Base-by-base conservation (phyloP, 768 basidiomycete species). In the Pisolithus microcarpus region DNA sequence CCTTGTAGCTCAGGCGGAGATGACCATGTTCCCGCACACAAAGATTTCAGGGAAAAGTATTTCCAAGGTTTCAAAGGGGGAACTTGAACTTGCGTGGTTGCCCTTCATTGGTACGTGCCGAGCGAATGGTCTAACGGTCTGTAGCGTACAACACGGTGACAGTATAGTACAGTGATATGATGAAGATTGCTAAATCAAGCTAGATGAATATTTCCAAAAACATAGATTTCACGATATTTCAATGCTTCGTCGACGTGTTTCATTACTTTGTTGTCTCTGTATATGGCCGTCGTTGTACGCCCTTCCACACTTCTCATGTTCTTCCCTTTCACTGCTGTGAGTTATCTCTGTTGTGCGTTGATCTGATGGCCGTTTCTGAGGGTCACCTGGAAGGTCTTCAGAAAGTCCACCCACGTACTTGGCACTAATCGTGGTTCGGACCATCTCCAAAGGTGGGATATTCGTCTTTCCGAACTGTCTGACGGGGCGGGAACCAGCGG, bases 11-110 rank as follows among this genome's bases (percentile, higher is more conserved):
- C 49, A 10, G 30, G 23, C 36, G 49, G n/a, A 45, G 38, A n/a
- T 0, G 60, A 58, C 16, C 83, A 78, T 59, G 62, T 81, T 11
- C 93, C 94, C 2, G 93, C 91, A 1, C 94, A 98, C 66, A 84
- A 79, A 56, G 84, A 89, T 59, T 98, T 98, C 65, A 74, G 91
- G 49, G 81, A 85, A 56, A 90, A 91, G 61, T 95, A 91, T 64
- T 91, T 91, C 56, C 80, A 83, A 49, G 84, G 88, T 0, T 93
- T 94, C 66, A 85, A 74, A 55, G 80, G 75, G 51, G 63, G 64
- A 46, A 6, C 26, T 21, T 23, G 9, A 13, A 28, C 9, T 40
- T 11, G 5, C 19, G n/a, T 10, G 7, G 38, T 18, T 39, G 39
- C 19, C 8, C 21, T n/a, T 18, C 16, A n/a, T 18, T 2, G 39